Base-by-base conservation (phyloP, 345 rosid genomes). In the Erysimum cheiranthoides region DNA sequence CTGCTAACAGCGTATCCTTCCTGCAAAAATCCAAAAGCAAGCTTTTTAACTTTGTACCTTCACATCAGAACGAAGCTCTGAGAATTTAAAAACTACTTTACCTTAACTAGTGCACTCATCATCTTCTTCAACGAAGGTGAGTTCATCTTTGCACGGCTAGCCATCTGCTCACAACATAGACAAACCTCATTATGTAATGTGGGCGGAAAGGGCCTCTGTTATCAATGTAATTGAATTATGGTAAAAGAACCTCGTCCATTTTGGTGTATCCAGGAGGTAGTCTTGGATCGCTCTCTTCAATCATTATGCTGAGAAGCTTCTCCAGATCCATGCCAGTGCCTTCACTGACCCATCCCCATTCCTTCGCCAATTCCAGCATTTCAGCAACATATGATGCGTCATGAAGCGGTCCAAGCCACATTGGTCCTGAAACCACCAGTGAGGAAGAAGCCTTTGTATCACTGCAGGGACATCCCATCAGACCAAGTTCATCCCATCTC, bases 361-460 rank as follows among this genome's bases (percentile, higher is more conserved):
- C 74, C 75, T 84, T 78, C 3, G 96, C 95, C 79, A 92, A 69
- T 28, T 80, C 83, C 80, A 81, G 66, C 93, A 94, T 90, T 21
- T 89, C 89, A 27, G 67, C 80, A 11, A 89, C 73, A 77, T 85
- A 87, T n/a, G 84, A 58, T 34, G 82, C 82, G 27, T 79, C 75
- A 57, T 92, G 98, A 76, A 94, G 95, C 42, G 96, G 90, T 63
- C 96, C 98, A 35, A 84, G 85, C 97, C 96, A 92, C 52, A 94
- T 47, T 42, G 98, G 95, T 54, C 91, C 98, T 0, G 96, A 86
- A 10, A 90, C 88, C 18, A 80, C 82, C 10, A 82, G 73, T 5
- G 90, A 83, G 47, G 86, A 47, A 59, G 85, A 70, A 68, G 65
- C 92, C 76, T 82, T 82, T 35, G 72, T 74, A 34, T 76, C 81